Conservation (phyloP, 345 rosid species). For the Diplotaxis tenuifolia region DNA sequence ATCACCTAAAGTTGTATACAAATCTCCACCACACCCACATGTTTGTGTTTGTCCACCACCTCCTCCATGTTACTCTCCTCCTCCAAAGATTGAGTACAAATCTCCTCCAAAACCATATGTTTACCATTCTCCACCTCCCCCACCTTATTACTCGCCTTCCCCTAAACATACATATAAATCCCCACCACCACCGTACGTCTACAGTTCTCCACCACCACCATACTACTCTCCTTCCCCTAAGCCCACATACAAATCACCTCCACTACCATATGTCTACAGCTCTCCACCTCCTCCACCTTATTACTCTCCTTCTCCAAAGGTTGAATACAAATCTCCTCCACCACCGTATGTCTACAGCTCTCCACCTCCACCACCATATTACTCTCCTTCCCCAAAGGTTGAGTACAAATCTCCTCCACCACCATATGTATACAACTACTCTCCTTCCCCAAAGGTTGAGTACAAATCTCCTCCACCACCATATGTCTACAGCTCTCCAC, state of each 20-base stretch:
- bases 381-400: background rate
- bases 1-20: background rate
- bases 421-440: background rate
- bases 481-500: background rate
- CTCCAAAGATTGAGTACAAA: background rate
- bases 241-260: background rate
- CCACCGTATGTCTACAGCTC: background rate
- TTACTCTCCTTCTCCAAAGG: background rate
- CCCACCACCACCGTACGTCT: background rate
- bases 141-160: background rate
- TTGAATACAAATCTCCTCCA: background rate
- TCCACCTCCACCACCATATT: constrained; percentile 6
- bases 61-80: background rate
- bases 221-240: background rate
- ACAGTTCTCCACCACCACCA: constrained; percentile 3
- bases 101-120: background rate
- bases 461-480: constrained; percentile 11
- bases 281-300: background rate
- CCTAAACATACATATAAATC: background rate
- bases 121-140: background rate
- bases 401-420: background rate
- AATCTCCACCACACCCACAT: background rate
- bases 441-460: background rate
- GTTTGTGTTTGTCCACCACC: background rate
- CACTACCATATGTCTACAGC: background rate